Evolutionary conservation across 768 basidiomycete species (phyloP), one percentile per base, ranked within the genome.

Genomic region (Termitomyces eurrhizus): DNA sequence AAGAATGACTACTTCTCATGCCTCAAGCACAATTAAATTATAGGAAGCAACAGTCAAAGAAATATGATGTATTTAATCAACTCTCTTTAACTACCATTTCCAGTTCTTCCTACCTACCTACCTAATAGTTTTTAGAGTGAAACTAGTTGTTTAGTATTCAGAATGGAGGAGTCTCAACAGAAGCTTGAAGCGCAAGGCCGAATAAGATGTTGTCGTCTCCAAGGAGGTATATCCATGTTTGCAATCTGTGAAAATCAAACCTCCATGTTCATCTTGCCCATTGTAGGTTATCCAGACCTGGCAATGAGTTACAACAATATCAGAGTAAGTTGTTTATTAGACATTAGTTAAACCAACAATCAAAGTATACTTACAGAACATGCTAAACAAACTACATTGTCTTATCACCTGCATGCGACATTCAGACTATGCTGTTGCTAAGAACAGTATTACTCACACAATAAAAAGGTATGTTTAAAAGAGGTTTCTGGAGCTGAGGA

Each of bases 111-210:
- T n/a, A n/a, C n/a, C n/a, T n/a, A n/a, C n/a, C n/a, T n/a, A n/a
- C n/a, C n/a, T n/a, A n/a, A n/a, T n/a, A n/a, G n/a, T n/a, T n/a
- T n/a, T n/a, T n/a, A n/a, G n/a, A n/a, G n/a, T n/a, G n/a, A n/a
- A n/a, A n/a, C n/a, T n/a, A n/a, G n/a, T n/a, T n/a, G n/a, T n/a
- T n/a, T n/a, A n/a, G n/a, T n/a, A 92, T 69, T 87, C 88, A 7
- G 87, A 97, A 73, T 99, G 88, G 86, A 83, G 97, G n/a, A n/a
- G n/a, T 29, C 81, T 99, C 32, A 97, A 99, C 71, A 77, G 85
- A 37, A 70, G 98, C 13, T 79, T 98, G 53, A 78, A 90, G 73
- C 83, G 89, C 56, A 98, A 98, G 75, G 97, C 97, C 0, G 80
- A 93, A 68, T 77, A 96, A 67, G 97, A 95, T 73, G 84, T 98